phyloP scores from a whole-genome alignment of 139 green algal species.

The Edaphochlamys debaryana region DNA sequence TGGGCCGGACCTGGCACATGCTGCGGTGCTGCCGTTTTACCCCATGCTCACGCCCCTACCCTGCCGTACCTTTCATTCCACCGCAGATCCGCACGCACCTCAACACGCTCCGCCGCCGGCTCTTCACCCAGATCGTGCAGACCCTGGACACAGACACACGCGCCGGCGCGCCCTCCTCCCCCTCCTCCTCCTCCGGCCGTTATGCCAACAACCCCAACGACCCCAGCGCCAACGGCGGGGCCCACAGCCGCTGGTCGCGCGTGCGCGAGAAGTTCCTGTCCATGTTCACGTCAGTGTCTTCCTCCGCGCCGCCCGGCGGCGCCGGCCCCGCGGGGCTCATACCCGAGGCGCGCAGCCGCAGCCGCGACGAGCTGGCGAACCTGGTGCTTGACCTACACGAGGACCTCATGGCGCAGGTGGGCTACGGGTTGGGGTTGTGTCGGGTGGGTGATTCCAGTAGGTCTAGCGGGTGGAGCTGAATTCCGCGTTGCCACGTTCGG shows the following conservation, averaged over 20 bases:
- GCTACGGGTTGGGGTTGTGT: background rate
- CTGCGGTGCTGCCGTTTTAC: too few species aligned
- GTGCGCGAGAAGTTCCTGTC: slow-evolving; percentile 58
- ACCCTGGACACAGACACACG: slow-evolving; percentile 51
- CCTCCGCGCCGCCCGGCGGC: background rate
- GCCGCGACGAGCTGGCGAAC: slow-evolving; percentile 59
- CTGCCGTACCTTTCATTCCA: background rate
- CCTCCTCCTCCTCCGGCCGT: background rate
- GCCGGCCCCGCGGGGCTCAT: slow-evolving; percentile 1
- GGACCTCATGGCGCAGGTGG: slow-evolving; percentile 68
- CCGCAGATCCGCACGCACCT: slow-evolving; percentile 71
- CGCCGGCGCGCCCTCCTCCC: background rate
- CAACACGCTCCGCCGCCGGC: slow-evolving; percentile 56
- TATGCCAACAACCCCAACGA: too few species aligned
- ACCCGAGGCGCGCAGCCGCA: slow-evolving; percentile 37
- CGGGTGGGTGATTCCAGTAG: background rate
- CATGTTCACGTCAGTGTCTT: slow-evolving; percentile 45
- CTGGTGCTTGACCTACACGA: slow-evolving; percentile 71
- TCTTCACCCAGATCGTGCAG: slow-evolving; percentile 58
- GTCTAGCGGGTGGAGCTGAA: too few species aligned
- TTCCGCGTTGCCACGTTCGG: too few species aligned
- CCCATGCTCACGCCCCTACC: background rate
- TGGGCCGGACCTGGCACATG: too few species aligned
- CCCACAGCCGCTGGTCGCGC: slow-evolving; percentile 35
- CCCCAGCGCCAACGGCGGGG: background rate